Conservation (phyloP, 306 rosid species). For the Echinosophora koreensis region DNA sequence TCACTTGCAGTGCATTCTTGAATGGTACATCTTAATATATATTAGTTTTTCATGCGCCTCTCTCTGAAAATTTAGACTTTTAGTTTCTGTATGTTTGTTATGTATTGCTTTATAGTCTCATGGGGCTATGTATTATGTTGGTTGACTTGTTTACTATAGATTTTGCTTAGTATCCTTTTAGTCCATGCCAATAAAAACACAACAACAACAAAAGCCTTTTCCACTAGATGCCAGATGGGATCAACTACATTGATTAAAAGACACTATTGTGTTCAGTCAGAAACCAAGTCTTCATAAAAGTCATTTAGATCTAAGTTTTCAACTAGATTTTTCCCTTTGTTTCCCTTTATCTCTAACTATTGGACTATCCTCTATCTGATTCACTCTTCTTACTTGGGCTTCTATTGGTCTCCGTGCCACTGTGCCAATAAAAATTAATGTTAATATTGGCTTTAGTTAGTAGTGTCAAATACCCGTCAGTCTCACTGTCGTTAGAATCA, state of each 20-base stretch:
- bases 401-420: neutral
- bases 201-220: neutral
- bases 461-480: neutral
- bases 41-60: neutral
- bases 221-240: neutral
- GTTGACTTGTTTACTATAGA: conserved; percentile 5
- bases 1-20: conserved; percentile 97
- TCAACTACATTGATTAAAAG: neutral
- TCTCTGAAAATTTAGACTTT: conserved; percentile 1
- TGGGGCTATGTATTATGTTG: neutral
- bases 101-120: neutral
- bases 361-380: neutral
- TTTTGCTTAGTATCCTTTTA: conserved; percentile 9
- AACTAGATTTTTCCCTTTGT: too few species aligned
- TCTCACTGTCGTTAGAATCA: neutral
- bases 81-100: neutral
- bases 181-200: neutral
- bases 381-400: neutral
- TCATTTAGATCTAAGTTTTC: neutral
- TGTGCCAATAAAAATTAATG: neutral
- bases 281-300: neutral
- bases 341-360: too few species aligned
- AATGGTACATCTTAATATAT: conserved; percentile 69
- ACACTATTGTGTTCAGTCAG: neutral
- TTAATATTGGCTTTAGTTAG: conserved; percentile 4